Evolutionary conservation across 495 filamentous ascomycete genomes (phyloP), one percentile per base, ranked within the genome.

Genomic region (Penicillium bovifimosum): DNA sequence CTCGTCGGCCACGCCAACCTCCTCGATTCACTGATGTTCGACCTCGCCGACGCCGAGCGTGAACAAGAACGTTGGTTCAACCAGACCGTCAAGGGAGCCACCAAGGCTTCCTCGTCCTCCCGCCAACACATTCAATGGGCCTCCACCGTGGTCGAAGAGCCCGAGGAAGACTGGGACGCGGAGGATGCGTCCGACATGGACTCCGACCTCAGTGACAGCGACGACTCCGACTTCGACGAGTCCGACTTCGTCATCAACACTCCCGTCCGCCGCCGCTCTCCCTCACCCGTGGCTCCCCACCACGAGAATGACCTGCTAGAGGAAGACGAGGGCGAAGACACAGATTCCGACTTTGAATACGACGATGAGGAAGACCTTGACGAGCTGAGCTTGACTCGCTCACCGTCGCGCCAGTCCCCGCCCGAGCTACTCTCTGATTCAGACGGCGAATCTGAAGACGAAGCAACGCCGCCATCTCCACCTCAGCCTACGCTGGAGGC

Each of bases 41-140:
- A 96, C 66, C 88, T 98, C 14, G 84, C 87, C 69, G 87, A 95
- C 35, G 93, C 95, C 63, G 95, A 98, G 76, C 81, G 83, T 54
- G 91, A 97, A 68, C 93, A 97, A 70, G 93, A 97, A 72, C 86
- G 80, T 47, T 97, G 95, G 95, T 97, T 96, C 84, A 91, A 96
- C 81, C 84, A 92, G 72, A 90, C 88, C 53, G 88, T 96, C 71
- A 82, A 77, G 66, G 86, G 86, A 61, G 89, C 87, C 59, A 71
- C 69, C 68, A 75, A 77, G 62, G 64, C 71, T 50, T 63, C 67
- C 41, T 70, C 74, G 47, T 78, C 79, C 54, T 72, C 77, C 47
- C 76, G 85, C 38, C 78, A 76, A 59, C 89, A 89, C 77, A 83
- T 95, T 65, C 86, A 92, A 82, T 96, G 89, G 88, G 86, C 88